Conservation (phyloP, 106 monocot genomes). For the Triglochin maritima region DNA sequence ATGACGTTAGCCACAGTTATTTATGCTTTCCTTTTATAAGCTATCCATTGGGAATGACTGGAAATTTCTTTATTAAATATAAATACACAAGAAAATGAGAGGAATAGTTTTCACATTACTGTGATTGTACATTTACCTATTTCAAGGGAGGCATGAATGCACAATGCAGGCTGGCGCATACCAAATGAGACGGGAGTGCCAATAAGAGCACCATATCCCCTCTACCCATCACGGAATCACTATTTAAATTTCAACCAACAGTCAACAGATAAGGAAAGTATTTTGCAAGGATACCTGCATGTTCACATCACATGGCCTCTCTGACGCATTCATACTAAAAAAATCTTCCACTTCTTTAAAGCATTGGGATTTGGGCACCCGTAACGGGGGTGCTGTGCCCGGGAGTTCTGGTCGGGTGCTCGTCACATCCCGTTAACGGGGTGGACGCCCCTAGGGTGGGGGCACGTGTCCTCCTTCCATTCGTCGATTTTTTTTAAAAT, state of each 20-base stretch:
- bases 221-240: neutral
- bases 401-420: no score
- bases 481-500: no score
- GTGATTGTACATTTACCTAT: neutral
- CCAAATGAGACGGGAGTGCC: neutral
- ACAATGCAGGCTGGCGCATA: neutral
- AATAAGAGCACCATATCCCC: neutral
- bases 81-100: no score
- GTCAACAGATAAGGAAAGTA: neutral
- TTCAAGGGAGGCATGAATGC: neutral
- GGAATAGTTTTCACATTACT: neutral
- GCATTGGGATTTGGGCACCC: neutral
- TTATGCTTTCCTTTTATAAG: no score
- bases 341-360: neutral
- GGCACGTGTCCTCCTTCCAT: no score
- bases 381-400: no score
- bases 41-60: no score
- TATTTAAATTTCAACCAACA: neutral
- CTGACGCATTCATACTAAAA: neutral
- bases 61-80: no score
- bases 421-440: neutral
- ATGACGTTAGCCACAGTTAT: no score
- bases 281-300: neutral
- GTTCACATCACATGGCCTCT: neutral
- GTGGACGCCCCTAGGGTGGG: no score